phyloP scores from a whole-genome alignment of 805 yeast genomes.

The Tetrapisispora fleetii region DNA sequence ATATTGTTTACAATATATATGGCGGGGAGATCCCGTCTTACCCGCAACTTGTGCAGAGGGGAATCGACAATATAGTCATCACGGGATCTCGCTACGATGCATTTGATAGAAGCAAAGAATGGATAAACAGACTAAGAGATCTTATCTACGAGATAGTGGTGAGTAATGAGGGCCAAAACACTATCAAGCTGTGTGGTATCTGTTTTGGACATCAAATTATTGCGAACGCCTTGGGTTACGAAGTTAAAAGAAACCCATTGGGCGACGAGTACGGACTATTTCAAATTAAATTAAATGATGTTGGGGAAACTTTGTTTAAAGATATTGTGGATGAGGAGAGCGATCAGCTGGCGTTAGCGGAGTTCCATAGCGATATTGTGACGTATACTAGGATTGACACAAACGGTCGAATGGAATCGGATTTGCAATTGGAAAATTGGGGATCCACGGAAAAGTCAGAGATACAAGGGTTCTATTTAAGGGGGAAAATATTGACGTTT shows the following conservation, averaged over 20 bases:
- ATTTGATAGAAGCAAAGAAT: slow-evolving; percentile 29
- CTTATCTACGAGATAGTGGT: slow-evolving; percentile 21
- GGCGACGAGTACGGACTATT: slow-evolving; percentile 72
- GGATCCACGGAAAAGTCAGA: slow-evolving; percentile 48
- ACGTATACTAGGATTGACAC: slow-evolving; percentile 6
- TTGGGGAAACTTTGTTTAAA: slow-evolving; percentile 15
- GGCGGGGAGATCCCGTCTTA: slow-evolving; percentile 19
- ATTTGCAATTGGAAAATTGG: slow-evolving; percentile 25
- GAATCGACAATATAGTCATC: slow-evolving; percentile 31
- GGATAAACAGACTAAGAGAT: slow-evolving; percentile 35
- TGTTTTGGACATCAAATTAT: slow-evolving; percentile 87
- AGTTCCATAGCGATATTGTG: slow-evolving; percentile 52
- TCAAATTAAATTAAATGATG: slow-evolving; percentile 37
- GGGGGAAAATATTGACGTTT: slow-evolving; percentile 47
- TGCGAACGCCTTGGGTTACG: slow-evolving; percentile 53
- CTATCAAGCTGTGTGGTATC: slow-evolving; percentile 42
- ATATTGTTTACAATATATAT: slow-evolving; percentile 11
- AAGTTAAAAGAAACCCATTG: slow-evolving; percentile 43
- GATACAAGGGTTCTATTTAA: slow-evolving; percentile 58
- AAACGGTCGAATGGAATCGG: background rate
- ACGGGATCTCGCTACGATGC: slow-evolving; percentile 43
- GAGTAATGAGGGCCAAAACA: slow-evolving; percentile 4
- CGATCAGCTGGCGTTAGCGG: slow-evolving; percentile 34
- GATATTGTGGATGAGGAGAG: slow-evolving; percentile 2
- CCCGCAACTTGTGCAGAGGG: slow-evolving; percentile 7